Conservation (phyloP, 257 asterid species). For the Nicotiana knightiana region DNA sequence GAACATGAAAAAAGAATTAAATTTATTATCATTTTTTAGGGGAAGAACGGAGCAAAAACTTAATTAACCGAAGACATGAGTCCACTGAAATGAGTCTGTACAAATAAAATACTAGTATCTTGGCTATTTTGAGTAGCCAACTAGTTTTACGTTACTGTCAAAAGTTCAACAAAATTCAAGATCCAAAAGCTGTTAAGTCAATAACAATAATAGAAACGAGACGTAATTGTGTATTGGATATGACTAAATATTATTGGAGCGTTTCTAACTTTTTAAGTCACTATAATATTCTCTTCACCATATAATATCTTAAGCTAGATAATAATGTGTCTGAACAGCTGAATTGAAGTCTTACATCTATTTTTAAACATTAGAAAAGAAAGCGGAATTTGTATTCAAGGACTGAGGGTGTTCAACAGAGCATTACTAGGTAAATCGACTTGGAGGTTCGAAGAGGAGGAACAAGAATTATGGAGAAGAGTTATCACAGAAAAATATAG, state of each 20-base stretch:
- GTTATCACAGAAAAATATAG: neutral
- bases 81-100: neutral
- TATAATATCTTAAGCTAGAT: neutral
- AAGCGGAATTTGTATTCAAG: neutral
- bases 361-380: neutral
- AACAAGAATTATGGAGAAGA: neutral
- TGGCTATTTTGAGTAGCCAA: neutral
- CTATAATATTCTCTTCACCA: neutral
- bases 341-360: neutral
- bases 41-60: neutral
- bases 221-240: neutral
- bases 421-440: neutral
- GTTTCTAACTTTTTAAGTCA: neutral
- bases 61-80: neutral
- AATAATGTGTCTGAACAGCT: neutral
- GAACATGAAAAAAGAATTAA: conserved; percentile 4
- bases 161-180: neutral
- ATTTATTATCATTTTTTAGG: neutral
- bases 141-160: neutral
- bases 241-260: neutral
- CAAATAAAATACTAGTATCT: neutral
- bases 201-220: neutral
- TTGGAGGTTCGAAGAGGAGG: neutral
- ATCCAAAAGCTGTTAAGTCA: neutral
- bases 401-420: neutral